These are phyloP conservation scores for Graphilbum ipis-grandicollis DNA, from an alignment of 2,329 filamentous ascomycete genomes.

Conservation along the genomic window DNA sequence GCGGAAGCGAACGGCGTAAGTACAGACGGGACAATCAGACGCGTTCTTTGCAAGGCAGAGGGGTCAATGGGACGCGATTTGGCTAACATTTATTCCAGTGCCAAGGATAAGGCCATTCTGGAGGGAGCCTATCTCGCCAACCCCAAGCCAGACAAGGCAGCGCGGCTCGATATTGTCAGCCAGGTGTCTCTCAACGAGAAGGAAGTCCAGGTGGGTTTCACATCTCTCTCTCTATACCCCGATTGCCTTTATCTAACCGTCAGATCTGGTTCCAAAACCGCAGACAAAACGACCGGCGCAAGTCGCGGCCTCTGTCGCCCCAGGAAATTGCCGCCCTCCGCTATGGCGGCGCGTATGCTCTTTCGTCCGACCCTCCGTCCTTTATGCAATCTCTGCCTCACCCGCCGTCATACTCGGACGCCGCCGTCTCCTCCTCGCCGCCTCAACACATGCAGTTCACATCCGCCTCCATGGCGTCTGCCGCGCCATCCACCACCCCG, in stretches of 20 bases:
- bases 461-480: slow-evolving; percentile 2
- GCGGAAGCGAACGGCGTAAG: slow-evolving; percentile 47
- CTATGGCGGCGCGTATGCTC: slow-evolving; percentile 33
- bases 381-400: slow-evolving; percentile 7
- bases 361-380: slow-evolving; percentile 26
- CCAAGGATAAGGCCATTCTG: slow-evolving; percentile 75
- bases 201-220: slow-evolving; percentile 96
- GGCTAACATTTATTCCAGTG: slow-evolving; percentile 28
- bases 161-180: slow-evolving; percentile 68
- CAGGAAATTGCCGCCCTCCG: slow-evolving; percentile 53
- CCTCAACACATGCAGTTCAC: slow-evolving; percentile 5
- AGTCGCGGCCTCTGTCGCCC: slow-evolving; percentile 65
- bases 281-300: slow-evolving; percentile 79
- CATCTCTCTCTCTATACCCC: too few species aligned
- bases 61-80: background rate
- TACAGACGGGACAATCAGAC: slow-evolving; percentile 9
- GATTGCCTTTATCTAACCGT: too few species aligned
- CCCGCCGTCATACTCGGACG: slow-evolving; percentile 5
- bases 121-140: slow-evolving; percentile 74
- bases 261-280: slow-evolving; percentile 99
- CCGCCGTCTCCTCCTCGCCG: slow-evolving; percentile 5
- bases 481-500: slow-evolving; percentile 8
- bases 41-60: background rate
- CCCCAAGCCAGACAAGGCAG: slow-evolving; percentile 79
- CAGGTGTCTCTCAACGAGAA: slow-evolving; percentile 84